phyloP scores from a whole-genome alignment of 2,329 filamentous ascomycete genomes.

The Pseudocercospora fijiensis region DNA sequence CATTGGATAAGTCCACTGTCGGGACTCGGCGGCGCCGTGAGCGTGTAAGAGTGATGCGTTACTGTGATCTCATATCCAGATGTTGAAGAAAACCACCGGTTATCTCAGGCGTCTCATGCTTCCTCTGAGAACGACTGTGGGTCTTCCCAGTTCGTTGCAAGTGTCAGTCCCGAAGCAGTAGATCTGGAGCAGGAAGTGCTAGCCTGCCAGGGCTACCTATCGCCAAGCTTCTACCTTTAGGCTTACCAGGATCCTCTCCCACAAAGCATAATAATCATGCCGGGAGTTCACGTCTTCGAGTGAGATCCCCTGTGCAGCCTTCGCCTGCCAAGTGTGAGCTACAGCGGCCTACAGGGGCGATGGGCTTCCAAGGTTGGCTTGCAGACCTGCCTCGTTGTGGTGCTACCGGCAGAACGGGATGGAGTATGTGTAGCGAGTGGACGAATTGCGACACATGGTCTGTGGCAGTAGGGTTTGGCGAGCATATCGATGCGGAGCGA shows the following conservation, averaged over 20 bases:
- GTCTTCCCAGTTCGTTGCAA: background rate
- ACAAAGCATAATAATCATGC: background rate
- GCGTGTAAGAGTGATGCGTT: background rate
- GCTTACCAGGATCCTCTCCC: background rate
- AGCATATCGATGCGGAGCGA: background rate
- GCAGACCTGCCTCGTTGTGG: background rate
- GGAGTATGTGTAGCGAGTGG: background rate
- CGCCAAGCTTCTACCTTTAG: conserved; percentile 3
- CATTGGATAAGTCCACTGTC: background rate
- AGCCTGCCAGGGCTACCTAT: too few species aligned
- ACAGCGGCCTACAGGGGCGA: background rate
- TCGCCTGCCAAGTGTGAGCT: background rate
- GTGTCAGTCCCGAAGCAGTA: background rate
- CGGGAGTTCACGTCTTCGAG: background rate
- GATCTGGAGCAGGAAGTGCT: background rate
- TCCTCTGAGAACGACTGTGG: background rate
- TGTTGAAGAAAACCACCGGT: background rate
- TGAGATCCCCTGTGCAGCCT: background rate
- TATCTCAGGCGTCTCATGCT: background rate
- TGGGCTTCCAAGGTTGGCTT: background rate
- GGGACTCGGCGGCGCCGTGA: background rate
- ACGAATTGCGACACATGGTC: background rate
- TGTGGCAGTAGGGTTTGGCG: background rate
- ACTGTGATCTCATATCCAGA: background rate
- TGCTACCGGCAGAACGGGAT: background rate